A percentile compares a stretch with the other conserved stretches of the same genome.
phyloP scores from a whole-genome alignment of 2,329 filamentous ascomycete genomes.

The Ophiostoma ulmi region DNA sequence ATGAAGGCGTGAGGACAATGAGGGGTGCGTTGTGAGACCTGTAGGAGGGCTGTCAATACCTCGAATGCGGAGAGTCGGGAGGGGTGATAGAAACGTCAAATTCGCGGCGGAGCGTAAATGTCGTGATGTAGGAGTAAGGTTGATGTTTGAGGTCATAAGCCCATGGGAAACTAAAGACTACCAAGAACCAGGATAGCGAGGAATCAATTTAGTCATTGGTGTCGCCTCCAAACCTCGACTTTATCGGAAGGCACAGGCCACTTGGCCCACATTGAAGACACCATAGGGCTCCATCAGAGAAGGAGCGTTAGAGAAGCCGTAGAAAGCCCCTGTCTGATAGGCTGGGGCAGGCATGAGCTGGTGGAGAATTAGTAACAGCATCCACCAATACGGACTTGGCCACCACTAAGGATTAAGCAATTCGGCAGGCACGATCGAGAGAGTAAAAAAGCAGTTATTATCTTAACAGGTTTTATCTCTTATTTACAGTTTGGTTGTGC shows the following conservation, averaged over 20 bases:
- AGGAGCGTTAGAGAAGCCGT: slow-evolving; percentile 10
- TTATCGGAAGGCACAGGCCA: slow-evolving; percentile 1
- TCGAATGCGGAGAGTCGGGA: not conserved
- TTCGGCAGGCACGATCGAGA: not conserved
- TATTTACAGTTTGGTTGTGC: not conserved
- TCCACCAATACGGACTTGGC: slow-evolving; percentile 7
- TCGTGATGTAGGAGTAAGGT: not conserved
- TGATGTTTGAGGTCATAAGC: not conserved
- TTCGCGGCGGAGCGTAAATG: not conserved
- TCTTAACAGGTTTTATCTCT: not conserved
- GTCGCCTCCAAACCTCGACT: slow-evolving; percentile 6
- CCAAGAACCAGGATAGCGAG: not conserved
- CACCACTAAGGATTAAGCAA: slow-evolving; percentile 12
- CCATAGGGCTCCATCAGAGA: not conserved
- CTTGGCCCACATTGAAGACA: not conserved
- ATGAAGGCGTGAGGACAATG: not conserved
- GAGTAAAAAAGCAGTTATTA: not conserved
- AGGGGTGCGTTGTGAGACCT: not conserved
- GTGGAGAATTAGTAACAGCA: slow-evolving; percentile 14
- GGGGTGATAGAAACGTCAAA: not conserved
- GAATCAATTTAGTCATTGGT: not conserved
- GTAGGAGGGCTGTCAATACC: not conserved
- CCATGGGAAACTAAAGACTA: not conserved
- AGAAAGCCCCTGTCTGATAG: slow-evolving; percentile 8
- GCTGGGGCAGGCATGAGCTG: not conserved